Conservation (phyloP, 2,329 filamentous ascomycete species). For the Trichophyton verrucosum region DNA sequence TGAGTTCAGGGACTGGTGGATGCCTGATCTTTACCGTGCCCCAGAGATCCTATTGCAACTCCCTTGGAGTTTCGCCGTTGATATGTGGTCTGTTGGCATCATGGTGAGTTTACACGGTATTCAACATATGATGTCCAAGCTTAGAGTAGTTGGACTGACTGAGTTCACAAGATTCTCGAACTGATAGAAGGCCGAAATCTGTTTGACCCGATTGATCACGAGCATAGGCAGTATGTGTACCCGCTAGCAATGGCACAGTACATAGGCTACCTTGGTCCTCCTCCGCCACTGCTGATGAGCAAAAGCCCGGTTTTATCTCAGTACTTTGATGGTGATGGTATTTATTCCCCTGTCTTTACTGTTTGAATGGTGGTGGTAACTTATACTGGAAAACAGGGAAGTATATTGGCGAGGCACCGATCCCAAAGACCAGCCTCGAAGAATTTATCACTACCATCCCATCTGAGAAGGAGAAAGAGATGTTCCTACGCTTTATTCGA, state of each 20-base stretch:
- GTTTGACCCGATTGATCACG: conserved; percentile 18
- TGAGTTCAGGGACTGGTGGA: conserved; percentile 15
- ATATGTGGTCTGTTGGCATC: conserved; percentile 19
- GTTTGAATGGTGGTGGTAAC: neutral
- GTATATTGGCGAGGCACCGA: conserved; percentile 14
- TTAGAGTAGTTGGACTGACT: too few relatives aligned
- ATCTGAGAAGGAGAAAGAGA: conserved; percentile 16
- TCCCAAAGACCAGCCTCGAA: conserved; percentile 13
- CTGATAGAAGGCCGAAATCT: conserved; percentile 19
- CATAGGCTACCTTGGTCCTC: conserved; percentile 19
- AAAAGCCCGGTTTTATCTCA: conserved; percentile 14
- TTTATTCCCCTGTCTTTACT: neutral
- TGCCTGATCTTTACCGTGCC: conserved; percentile 19
- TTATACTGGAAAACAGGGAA: conserved; percentile 10
- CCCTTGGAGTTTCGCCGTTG: conserved; percentile 17
- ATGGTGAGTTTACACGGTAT: conserved; percentile 14
- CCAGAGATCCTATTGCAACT: conserved; percentile 17
- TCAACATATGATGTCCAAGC: too few relatives aligned
- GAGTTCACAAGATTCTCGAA: conserved; percentile 13
- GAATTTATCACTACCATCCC: conserved; percentile 16
- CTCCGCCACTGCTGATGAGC: conserved; percentile 16
- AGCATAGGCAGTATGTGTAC: conserved; percentile 18
- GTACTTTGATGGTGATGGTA: conserved; percentile 15
- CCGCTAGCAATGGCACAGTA: conserved; percentile 20
- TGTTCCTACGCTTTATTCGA: conserved; percentile 18